Conservation (phyloP, 23 red algal genomes). For the Cyanidiococcus yangmingshanensis region DNA sequence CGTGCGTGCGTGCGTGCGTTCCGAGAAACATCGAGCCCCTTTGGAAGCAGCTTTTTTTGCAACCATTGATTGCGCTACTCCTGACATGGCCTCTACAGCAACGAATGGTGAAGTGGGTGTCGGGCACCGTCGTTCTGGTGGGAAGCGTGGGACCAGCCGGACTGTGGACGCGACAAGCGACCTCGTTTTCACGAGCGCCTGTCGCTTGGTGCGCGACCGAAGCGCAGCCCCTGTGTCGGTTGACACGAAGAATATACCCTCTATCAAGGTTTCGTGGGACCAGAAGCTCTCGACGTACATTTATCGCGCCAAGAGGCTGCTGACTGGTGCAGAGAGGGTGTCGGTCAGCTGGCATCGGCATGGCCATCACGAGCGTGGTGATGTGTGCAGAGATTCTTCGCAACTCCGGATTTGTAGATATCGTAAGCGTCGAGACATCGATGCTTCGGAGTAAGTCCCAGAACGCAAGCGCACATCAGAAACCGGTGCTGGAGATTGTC, state of each 20-base stretch:
- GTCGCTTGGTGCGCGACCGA: neutral
- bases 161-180: neutral
- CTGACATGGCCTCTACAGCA: neutral
- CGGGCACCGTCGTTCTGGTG: neutral
- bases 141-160: neutral
- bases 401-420: neutral
- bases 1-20: too few relatives aligned
- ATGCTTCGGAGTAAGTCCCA: conserved; percentile 3
- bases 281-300: conserved; percentile 16
- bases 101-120: neutral
- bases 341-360: conserved; percentile 3
- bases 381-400: conserved; percentile 17
- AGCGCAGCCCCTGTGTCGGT: neutral
- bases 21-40: too few relatives aligned
- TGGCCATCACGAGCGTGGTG: conserved; percentile 17
- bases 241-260: neutral
- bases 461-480: neutral
- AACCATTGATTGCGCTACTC: too few relatives aligned
- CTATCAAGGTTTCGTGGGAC: conserved; percentile 18
- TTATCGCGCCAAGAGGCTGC: neutral
- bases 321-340: neutral
- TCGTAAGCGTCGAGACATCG: conserved; percentile 2
- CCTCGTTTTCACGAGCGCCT: neutral
- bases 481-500: conserved; percentile 18
- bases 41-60: too few relatives aligned